phyloP scores from a whole-genome alignment of 345 rosid genomes.

The Camelina sativa region DNA sequence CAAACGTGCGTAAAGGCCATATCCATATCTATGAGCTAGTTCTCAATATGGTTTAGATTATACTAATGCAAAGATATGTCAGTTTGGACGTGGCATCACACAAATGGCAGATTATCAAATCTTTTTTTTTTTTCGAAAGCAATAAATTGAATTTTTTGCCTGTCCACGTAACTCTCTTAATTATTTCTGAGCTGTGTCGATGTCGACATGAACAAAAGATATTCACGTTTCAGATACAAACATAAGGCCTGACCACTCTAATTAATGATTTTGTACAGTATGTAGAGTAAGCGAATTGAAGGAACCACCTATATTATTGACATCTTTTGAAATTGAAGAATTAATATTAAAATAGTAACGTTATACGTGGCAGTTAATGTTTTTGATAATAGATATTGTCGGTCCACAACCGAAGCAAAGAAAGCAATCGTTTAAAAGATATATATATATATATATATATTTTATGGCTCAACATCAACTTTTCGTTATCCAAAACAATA shows the following conservation, averaged over 20 bases:
- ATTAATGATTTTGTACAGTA: not conserved
- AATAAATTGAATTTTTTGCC: not conserved
- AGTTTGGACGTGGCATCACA: not conserved
- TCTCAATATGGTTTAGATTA: not conserved
- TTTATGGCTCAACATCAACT: no score
- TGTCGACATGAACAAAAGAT: no score
- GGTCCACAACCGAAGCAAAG: no score
- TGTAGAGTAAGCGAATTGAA: no score
- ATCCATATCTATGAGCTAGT: constrained; percentile 4
- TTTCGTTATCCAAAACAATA: no score
- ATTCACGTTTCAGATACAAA: no score
- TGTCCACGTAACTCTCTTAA: not conserved
- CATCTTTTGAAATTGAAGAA: no score
- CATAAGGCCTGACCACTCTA: not conserved
- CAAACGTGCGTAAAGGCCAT: constrained; percentile 7
- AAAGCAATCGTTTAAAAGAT: no score
- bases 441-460: no score
- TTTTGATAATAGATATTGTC: no score
- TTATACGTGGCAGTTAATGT: no score
- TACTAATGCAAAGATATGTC: not conserved
- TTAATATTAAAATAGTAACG: not conserved
- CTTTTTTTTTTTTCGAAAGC: no score
- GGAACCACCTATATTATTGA: not conserved
- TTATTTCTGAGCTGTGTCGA: not conserved
- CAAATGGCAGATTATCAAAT: not conserved